These are phyloP conservation scores for Bipolaris oryzae DNA, from an alignment of 2,329 filamentous ascomycete species.

Conservation along the genomic window DNA sequence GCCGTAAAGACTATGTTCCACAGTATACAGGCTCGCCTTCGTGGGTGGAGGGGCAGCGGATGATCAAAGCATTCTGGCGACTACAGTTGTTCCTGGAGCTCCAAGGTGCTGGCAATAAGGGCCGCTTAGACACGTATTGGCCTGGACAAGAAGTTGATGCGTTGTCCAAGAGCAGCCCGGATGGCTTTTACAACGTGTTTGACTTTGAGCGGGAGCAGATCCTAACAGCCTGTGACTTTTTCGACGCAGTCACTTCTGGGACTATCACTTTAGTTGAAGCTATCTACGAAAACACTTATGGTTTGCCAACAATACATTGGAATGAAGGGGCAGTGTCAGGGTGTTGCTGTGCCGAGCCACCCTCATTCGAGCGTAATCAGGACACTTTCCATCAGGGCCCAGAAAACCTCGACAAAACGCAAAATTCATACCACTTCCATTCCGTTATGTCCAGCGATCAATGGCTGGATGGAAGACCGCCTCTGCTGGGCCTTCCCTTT, in stretches of 20 bases:
- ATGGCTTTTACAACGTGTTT: constrained; percentile 1
- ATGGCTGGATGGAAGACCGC: constrained; percentile 6
- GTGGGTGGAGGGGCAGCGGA: constrained; percentile 14
- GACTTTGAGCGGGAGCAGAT: constrained; percentile 1
- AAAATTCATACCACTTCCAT: constrained; percentile 5
- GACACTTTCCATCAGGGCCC: constrained; percentile 10
- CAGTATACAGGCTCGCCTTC: constrained; percentile 12
- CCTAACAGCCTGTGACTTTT: constrained; percentile 6
- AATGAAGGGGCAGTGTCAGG: not conserved
- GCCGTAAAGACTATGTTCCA: constrained; percentile 14
- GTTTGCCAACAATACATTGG: constrained; percentile 1
- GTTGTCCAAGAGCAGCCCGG: constrained; percentile 1
- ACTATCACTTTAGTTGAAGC: not conserved
- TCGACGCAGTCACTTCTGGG: constrained; percentile 2
- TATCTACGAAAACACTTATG: not conserved
- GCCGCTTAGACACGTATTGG: not conserved
- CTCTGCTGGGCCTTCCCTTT: constrained; percentile 6
- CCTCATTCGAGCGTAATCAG: constrained; percentile 6
- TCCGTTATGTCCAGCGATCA: not conserved
- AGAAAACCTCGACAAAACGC: constrained; percentile 10
- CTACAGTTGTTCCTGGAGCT: constrained; percentile 16
- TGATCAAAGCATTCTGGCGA: constrained; percentile 13
- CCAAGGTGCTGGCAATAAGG: constrained; percentile 6
- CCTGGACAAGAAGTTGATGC: not conserved
- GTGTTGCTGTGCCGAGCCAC: not conserved